A percentile compares a stretch with the other conserved stretches of the same genome.
phyloP scores from a whole-genome alignment of 129 eudicot species.

The Pittosporum tobira region DNA sequence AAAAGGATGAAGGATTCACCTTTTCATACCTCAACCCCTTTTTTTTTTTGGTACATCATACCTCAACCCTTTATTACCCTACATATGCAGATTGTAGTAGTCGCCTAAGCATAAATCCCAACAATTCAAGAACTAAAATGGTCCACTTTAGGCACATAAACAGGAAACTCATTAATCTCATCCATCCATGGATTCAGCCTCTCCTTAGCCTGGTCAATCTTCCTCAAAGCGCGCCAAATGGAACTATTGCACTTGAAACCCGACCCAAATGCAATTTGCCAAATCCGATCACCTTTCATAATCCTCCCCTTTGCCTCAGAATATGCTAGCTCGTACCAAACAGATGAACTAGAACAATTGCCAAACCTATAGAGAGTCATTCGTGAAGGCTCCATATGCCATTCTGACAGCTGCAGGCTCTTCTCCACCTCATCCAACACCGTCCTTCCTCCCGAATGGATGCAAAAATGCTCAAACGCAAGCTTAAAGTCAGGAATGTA shows the following conservation, averaged over 20 bases:
- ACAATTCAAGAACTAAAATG: conserved; percentile 8
- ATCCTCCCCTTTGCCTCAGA: too few species aligned
- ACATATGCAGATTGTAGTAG: too few species aligned
- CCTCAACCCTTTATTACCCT: too few species aligned
- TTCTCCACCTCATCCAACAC: conserved; percentile 56
- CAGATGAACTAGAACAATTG: conserved; percentile 53
- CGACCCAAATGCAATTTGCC: conserved; percentile 64
- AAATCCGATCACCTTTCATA: conserved; percentile 38
- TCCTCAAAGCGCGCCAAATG: conserved; percentile 43
- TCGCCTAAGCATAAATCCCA: too few species aligned
- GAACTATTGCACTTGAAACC: conserved; percentile 64
- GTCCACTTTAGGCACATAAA: conserved; percentile 30
- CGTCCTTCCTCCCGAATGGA: conserved; percentile 54
- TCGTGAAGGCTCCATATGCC: conserved; percentile 67
- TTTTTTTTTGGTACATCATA: too few species aligned
- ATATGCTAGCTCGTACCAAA: conserved; percentile 70
- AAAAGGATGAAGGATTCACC: too few species aligned
- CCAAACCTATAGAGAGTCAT: conserved; percentile 62
- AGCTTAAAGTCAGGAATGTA: conserved; percentile 60
- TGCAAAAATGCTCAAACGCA: conserved; percentile 54
- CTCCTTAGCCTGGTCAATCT: conserved; percentile 40
- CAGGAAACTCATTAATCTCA: conserved; percentile 50
- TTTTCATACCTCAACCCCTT: too few species aligned
- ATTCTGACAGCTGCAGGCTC: conserved; percentile 36
- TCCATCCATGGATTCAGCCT: conserved; percentile 39